Base-by-base conservation (phyloP, 805 yeast species). In the Alloascoidea africana region DNA sequence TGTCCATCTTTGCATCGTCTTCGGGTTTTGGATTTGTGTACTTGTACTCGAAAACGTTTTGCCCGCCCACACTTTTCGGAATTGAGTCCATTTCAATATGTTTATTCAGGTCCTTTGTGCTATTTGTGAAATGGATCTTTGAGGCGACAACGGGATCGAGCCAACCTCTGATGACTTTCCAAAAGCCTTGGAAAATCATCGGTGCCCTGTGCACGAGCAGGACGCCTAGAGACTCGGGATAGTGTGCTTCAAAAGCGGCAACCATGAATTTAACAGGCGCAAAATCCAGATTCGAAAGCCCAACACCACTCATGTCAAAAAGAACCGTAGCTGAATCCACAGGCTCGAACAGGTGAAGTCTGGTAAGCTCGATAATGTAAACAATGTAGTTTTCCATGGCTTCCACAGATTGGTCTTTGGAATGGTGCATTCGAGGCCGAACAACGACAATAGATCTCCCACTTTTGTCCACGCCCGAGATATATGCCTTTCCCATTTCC, bases 91-190 rank as follows among this genome's bases (percentile, higher is more conserved):
- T 52, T 34, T 70, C 75, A 32, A 89, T 72, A 53, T 62, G 73
- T 46, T 78, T 66, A 35, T 62, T 63, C 48, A 89, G 58, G 39
- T 91, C 96, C 40, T 73, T 69, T 17, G 62, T 54, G 45, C 64
- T 65, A 51, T 81, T 79, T 16, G 95, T 82, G 59, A 89, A 91
- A 34, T 73, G 70, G 48, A 91, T 84, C 58, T 89, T 89, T 17
- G 89, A 68, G 0, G 96, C 94, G 39, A 89, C 96, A 16, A 84
- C 96, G 2, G 97, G 97, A 54, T 91, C 97, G 40, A 89, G 65
- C 97, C 96, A 89, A 48, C 78, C 76, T 56, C 84, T 85, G 49
- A 91, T 75, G 47, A 89, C 73, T 47, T 77, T 80, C 97, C 98
- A 91, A 42, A 89, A 83, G 16, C 96, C 89, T 37, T 82, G 74